phyloP scores from a whole-genome alignment of 2,329 filamentous ascomycete species.

The Aspergillus sp. region DNA sequence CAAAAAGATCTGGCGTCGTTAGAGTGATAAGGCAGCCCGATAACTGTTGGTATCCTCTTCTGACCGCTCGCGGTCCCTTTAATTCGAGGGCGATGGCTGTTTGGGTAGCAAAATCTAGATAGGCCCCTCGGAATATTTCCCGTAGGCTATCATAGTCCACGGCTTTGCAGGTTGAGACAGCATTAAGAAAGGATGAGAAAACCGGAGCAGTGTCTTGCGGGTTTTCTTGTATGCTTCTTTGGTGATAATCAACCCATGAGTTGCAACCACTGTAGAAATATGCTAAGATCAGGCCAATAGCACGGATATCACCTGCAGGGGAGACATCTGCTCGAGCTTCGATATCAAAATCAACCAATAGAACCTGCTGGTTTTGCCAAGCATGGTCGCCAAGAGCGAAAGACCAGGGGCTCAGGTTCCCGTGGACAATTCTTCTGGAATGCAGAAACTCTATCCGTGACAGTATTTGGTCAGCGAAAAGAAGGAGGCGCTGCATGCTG shows the following conservation, averaged over 20 bases:
- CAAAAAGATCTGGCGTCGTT: background rate
- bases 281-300: slow-evolving; percentile 13
- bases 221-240: background rate
- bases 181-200: background rate
- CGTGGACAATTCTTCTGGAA: slow-evolving; percentile 13
- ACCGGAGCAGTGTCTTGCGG: background rate
- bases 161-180: background rate
- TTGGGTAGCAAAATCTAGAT: slow-evolving; percentile 1
- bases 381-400: slow-evolving; percentile 10
- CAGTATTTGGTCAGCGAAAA: slow-evolving; percentile 15
- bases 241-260: slow-evolving; percentile 12
- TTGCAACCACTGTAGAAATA: slow-evolving; percentile 14
- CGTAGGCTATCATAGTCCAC: background rate
- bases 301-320: slow-evolving; percentile 8
- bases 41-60: background rate
- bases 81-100: slow-evolving; percentile 10
- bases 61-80: slow-evolving; percentile 8
- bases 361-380: slow-evolving; percentile 16
- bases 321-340: background rate
- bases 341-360: slow-evolving; percentile 11
- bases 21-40: background rate
- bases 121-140: slow-evolving; percentile 1
- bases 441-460: slow-evolving; percentile 18
- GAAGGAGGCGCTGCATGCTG: slow-evolving; percentile 10
- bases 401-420: slow-evolving; percentile 14